These are phyloP conservation scores for Ophiosphaerella korrae DNA, from an alignment of 2,329 filamentous ascomycete species.

Conservation along the genomic window DNA sequence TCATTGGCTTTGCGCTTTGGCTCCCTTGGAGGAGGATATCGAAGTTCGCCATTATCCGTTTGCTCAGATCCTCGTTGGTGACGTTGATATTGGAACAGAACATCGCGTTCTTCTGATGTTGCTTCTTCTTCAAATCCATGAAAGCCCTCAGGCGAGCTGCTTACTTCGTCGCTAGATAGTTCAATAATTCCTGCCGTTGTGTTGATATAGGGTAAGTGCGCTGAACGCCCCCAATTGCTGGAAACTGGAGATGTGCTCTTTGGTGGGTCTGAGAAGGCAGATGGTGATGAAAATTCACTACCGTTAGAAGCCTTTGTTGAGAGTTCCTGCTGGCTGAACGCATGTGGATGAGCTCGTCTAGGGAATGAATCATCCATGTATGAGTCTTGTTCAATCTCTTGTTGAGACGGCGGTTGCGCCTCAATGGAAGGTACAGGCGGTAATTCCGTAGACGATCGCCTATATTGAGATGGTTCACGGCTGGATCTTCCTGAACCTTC, in stretches of 20 bases:
- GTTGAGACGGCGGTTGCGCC: no score
- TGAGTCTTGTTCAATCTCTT: no score
- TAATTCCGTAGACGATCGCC: no score
- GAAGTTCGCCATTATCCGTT: not conserved
- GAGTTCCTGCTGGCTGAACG: no score
- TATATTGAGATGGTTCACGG: no score
- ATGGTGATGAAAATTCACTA: not conserved
- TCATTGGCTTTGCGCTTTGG: not conserved
- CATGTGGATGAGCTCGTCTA: no score
- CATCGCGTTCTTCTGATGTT: not conserved
- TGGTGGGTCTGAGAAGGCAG: not conserved
- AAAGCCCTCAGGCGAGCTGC: not conserved
- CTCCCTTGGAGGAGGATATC: not conserved
- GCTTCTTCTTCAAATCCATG: not conserved
- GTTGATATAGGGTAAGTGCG: no score
- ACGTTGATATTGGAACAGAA: not conserved
- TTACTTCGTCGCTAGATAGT: not conserved
- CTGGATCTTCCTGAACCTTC: no score
- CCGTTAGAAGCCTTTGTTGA: not conserved
- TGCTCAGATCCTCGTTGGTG: not conserved
- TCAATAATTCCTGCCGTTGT: not conserved
- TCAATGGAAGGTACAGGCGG: no score
- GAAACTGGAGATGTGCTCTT: not conserved
- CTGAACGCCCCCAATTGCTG: not conserved
- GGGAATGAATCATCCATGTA: no score